Evolutionary conservation across 805 yeast species (phyloP).

Genomic region (Debaryomyces prosopidis): DNA sequence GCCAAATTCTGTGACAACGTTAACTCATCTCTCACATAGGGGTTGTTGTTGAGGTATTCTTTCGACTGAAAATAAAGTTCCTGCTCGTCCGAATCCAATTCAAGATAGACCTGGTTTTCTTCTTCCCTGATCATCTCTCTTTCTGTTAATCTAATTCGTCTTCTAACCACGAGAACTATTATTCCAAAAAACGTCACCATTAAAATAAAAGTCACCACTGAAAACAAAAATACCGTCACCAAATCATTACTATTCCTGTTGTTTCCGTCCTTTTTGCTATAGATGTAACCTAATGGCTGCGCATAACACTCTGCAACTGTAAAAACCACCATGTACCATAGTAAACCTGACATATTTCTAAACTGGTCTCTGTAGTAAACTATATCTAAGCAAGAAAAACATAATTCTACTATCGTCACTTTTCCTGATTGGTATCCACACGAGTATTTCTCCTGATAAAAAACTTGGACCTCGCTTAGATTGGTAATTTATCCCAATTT

Average conservation of each 20-base stretch:
- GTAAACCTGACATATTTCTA: background rate
- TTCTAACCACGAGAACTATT: constrained; percentile 7
- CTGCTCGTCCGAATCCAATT: constrained; percentile 67
- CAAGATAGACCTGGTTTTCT: constrained; percentile 55
- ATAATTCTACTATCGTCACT: too few species aligned
- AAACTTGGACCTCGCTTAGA: background rate
- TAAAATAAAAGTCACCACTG: constrained; percentile 1
- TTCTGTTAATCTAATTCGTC: constrained; percentile 33
- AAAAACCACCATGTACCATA: background rate
- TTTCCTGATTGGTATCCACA: background rate
- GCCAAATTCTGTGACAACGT: constrained; percentile 58
- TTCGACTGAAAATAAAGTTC: constrained; percentile 68
- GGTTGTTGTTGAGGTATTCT: constrained; percentile 40
- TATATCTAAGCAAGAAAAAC: too few species aligned
- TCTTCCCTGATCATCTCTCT: constrained; percentile 61
- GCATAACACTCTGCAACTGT: background rate
- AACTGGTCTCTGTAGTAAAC: too few species aligned
- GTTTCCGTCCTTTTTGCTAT: background rate
- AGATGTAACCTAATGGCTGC: background rate
- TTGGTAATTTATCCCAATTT: background rate
- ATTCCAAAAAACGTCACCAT: constrained; percentile 1
- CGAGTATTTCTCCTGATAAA: background rate
- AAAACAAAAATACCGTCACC: background rate
- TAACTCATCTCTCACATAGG: constrained; percentile 43
- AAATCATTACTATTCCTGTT: background rate